phyloP scores from a whole-genome alignment of 78 protist genomes.

The Monosiga brevicollis region DNA sequence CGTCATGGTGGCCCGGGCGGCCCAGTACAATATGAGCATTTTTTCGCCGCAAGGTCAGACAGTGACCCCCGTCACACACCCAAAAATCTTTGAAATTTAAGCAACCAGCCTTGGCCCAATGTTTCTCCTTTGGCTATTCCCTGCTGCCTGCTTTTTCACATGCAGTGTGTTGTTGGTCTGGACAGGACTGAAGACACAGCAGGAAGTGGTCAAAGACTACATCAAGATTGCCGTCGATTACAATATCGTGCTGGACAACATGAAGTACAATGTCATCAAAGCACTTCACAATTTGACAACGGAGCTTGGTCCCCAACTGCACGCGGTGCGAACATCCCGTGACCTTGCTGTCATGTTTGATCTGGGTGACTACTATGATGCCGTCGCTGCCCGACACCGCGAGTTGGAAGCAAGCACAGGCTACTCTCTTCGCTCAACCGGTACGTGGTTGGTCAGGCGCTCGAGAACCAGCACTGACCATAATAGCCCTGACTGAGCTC shows the following conservation, averaged over 20 bases:
- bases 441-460: too few species aligned
- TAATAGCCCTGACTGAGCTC: too few species aligned
- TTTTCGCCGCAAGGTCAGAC: constrained; percentile 13
- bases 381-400: too few species aligned
- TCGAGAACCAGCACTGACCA: too few species aligned
- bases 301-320: too few species aligned
- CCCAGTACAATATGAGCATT: constrained; percentile 30
- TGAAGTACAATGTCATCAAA: background rate
- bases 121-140: background rate
- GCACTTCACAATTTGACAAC: background rate
- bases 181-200: background rate
- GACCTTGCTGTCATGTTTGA: too few species aligned
- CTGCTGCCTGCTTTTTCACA: background rate
- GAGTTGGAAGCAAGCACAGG: too few species aligned
- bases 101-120: background rate
- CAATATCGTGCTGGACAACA: background rate
- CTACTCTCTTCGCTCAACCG: too few species aligned
- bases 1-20: constrained; percentile 54
- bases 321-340: too few species aligned
- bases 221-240: background rate
- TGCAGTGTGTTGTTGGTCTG: background rate
- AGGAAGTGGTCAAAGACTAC: background rate
- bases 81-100: background rate
- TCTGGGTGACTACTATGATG: too few species aligned
- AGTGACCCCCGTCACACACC: background rate